Conservation (phyloP, 2,329 filamentous ascomycete species). For the Cordyceps militaris region DNA sequence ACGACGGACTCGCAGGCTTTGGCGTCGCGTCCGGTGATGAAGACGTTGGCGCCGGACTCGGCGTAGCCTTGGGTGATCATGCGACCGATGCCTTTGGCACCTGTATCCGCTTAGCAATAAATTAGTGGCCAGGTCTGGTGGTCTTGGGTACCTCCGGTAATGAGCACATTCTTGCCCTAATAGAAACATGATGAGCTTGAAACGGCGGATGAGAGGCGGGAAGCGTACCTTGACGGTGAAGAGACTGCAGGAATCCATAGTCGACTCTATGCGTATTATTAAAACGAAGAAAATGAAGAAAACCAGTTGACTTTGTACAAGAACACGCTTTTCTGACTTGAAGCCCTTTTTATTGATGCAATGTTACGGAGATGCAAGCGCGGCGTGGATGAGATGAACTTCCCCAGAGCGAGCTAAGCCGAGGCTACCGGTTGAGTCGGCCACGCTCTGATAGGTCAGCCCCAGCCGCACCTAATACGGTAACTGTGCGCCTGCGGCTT, state of each 20-base stretch:
- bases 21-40: constrained; percentile 58
- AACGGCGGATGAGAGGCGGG: background rate
- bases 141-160: constrained; percentile 39
- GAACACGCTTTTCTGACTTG: background rate
- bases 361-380: background rate
- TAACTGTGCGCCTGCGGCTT: background rate
- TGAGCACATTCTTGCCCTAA: constrained; percentile 50
- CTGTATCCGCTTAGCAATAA: constrained; percentile 16
- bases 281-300: background rate
- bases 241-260: constrained; percentile 26
- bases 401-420: background rate
- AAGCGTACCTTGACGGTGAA: constrained; percentile 52
- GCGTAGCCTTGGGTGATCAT: constrained; percentile 63
- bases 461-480: background rate
- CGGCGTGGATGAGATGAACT: background rate
- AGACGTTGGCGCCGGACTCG: constrained; percentile 56
- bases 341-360: background rate
- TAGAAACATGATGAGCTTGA: background rate
- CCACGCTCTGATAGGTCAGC: background rate
- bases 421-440: constrained; percentile 1
- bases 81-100: constrained; percentile 56
- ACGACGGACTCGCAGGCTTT: constrained; percentile 49
- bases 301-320: background rate
- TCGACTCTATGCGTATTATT: no score
- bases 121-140: background rate